Base-by-base conservation (phyloP, 139 green algal genomes). In the Diplosphaera chodatii region DNA sequence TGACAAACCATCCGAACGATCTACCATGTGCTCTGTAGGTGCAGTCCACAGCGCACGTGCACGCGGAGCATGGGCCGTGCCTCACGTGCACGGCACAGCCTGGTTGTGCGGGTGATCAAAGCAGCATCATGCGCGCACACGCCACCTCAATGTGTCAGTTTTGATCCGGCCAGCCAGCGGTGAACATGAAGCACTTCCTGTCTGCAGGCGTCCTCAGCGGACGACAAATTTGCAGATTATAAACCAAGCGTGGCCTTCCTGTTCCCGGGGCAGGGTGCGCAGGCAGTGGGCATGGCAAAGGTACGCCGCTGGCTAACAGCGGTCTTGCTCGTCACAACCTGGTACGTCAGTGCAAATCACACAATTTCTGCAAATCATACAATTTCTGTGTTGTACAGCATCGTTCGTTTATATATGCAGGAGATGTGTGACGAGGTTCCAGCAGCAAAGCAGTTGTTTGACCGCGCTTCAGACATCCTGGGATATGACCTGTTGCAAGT, bases 401-500 rank as follows among this genome's bases (percentile, higher is more conserved):
- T n/a, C 34, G 13, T 68, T 55, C 20, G 21, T 40, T 40, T 18
- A 31, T 25, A 20, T 6, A 18, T 79, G 40, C 75, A 89, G 80
- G 92, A 95, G 66, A 82, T 97, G 21, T 87, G 85, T 5, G 86
- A 80, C 10, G 80, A 89, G 56, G 85, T 94, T 5, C 89, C 94
- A 10, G 87, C 86, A 30, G 95, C 95, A 67, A 95, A 93, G 80
- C 83, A 86, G 64, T 80, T 99, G 32, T 99, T 99, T 80, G 88
- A 96, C 55, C 89, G 90, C 63, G 95, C 95, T 1, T 91, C 85
- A 0, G 93, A 97, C 31, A 96, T 99, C 48, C 82, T 99, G 37
- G 94, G 94, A 25, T 99, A 98, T 71, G 94, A 99, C 81, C 82
- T 99, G 32, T 87, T 98, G 13, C 74, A 95, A 67, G 82, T 98